Conservation (phyloP, 768 basidiomycete genomes). For the Termitomyces sp. region DNA sequence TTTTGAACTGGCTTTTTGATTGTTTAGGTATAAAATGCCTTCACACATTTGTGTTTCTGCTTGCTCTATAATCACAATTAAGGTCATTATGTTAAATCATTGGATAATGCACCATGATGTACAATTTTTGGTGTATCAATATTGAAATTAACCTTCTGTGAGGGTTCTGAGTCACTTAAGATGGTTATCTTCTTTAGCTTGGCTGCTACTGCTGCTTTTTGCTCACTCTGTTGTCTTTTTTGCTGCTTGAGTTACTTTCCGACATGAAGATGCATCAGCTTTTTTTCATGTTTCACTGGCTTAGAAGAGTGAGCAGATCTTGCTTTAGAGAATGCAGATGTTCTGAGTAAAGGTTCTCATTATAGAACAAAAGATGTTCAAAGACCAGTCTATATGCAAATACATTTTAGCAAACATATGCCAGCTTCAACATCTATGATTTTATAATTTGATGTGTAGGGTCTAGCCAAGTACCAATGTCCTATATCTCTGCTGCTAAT, state of each 20-base stretch:
- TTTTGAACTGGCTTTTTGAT: constrained; percentile 13
- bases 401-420: constrained; percentile 21
- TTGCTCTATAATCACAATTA: neutral
- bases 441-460: no score
- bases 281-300: constrained; percentile 8
- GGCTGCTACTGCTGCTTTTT: no score
- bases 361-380: neutral
- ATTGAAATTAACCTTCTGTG: neutral
- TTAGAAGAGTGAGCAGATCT: constrained; percentile 5
- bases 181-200: neutral
- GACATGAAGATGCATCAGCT: neutral
- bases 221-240: neutral
- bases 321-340: neutral
- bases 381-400: neutral
- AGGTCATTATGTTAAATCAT: constrained; percentile 15
- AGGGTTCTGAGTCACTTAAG: neutral
- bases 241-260: neutral
- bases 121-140: constrained; percentile 24
- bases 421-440: constrained; percentile 13
- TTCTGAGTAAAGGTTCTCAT: neutral
- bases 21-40: neutral
- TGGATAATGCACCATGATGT: constrained; percentile 25
- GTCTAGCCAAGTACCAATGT: no score
- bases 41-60: neutral
- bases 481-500: no score